Conservation (phyloP, 495 filamentous ascomycete genomes). For the Hyaloscypha finlandica region DNA sequence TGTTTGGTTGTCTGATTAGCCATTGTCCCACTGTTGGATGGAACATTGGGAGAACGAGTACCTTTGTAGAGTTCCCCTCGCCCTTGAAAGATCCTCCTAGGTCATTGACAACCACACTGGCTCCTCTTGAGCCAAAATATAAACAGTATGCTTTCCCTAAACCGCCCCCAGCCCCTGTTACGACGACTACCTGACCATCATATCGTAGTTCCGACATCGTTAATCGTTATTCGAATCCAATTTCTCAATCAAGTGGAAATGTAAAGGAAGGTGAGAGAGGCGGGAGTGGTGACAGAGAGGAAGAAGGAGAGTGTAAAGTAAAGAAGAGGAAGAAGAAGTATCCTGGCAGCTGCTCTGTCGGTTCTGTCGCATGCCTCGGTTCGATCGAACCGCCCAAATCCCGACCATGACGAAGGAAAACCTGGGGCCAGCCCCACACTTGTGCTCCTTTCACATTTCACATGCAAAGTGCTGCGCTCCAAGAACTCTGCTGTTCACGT, state of each 20-base stretch:
- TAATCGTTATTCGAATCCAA: constrained; percentile 24
- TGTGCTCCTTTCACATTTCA: not conserved
- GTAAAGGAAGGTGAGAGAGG: constrained; percentile 13
- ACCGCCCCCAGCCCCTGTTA: constrained; percentile 95
- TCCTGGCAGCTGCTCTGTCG: constrained; percentile 11
- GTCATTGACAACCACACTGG: constrained; percentile 97
- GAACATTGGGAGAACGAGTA: constrained; percentile 34
- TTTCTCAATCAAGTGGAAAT: not conserved
- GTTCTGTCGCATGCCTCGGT: constrained; percentile 5
- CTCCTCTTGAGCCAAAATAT: constrained; percentile 90
- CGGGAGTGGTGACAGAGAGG: constrained; percentile 18
- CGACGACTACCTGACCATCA: constrained; percentile 95
- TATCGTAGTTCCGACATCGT: constrained; percentile 82
- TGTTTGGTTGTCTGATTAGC: constrained; percentile 9
- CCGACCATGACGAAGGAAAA: not conserved
- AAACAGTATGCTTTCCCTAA: constrained; percentile 74
- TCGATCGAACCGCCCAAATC: not conserved
- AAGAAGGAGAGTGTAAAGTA: constrained; percentile 26
- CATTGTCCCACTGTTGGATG: not conserved
- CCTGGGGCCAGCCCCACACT: not conserved
- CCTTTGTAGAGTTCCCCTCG: constrained; percentile 86
- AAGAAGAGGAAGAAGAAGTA: constrained; percentile 25
- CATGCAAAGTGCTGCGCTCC: constrained; percentile 1
- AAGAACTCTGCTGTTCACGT: not conserved
- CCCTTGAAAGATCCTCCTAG: constrained; percentile 93